Base-by-base conservation (phyloP, 192 early-diverging fungal species). In the Coemansia sp. region DNA sequence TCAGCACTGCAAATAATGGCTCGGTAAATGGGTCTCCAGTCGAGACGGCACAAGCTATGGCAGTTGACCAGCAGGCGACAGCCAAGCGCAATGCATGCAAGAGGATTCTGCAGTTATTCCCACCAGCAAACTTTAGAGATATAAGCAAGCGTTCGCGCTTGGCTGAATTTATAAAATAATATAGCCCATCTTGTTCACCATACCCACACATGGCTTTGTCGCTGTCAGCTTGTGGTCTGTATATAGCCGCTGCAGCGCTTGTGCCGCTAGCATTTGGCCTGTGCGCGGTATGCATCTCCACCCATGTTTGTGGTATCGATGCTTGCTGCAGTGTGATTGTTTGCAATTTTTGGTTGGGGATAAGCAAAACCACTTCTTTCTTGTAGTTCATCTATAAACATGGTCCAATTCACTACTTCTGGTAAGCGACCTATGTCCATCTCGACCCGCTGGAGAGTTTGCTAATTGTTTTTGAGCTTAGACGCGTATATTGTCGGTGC, bases 211-310 rank as follows among this genome's bases (percentile, higher is more conserved):
- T 26, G 23, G 4, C 23, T 26, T 26, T 26, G 23, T 3, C 23
- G 23, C 23, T 26, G 23, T 4, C 23, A 26, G 23, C 1, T 4
- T 1, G 23, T 26, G 23, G 23, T 26, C 4, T 26, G 23, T 4
- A 26, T 26, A 26, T 26, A 26, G 84, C 16, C 87, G 59, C 52
- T 91, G 62, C 14, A 96, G 72, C 0, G 90, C 84, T 58, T 91
- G 93, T 0, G 90, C 87, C 36, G 97, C 80, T 35, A 98, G 71
- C 68, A 90, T 92, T 75, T 98, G 96, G 1, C 94, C 94, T 43
- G 88, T 88, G 21, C 96, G 69, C 50, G 97, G 68, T 94, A 98
- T 98, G 74, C 96, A 98, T 0, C 96, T 94, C 93, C 93, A 92
- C 91, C 23, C 23, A 26, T 26, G 23, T 26, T 26, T 26, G 23